Base-by-base conservation (phyloP, 2,329 filamentous ascomycete species). In the Nemania sp. region DNA sequence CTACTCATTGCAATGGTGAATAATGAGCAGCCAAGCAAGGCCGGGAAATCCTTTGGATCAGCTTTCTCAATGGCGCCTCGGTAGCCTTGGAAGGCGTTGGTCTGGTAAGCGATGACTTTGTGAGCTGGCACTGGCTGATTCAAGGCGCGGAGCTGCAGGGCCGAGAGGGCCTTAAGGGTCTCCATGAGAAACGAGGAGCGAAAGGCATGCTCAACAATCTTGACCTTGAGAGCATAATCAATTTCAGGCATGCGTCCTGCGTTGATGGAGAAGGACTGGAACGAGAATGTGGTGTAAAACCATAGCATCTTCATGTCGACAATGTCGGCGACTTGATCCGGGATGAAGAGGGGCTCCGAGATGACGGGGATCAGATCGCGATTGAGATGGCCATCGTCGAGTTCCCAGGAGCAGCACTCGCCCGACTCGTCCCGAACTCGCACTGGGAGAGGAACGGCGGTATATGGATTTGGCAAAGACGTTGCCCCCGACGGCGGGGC, bases 101-200 rank as follows among this genome's bases (percentile, higher is more conserved):
- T 76, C n/a, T 81, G 78, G 68, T 85, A 85, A 7, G 65, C 57
- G 9, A 79, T 66, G 2, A 78, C 73, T 13, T 78, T 77, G 2
- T 72, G 68, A n/a, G 65, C 53, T 9, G 81, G 75, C 20, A 81
- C 73, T 7, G 73, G 69, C 34, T 78, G 72, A 2, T 74, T 68
- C 18, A 80, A 68, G n/a, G 67, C 72, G 63, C 79, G 76, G 67
- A 84, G 75, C 63, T 85, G 81, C 20, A 83, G 72, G 17, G 80
- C 77, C 0, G 83, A 77, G 1, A 85, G 73, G 11, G 77, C 82
- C 60, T 85, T 77, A n/a, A 86, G 63, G 7, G 78, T 79, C 65
- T 85, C 75, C 80, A 86, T 81, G 35, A 86, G 77, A 62, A 85
- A 86, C 0, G 77, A 79, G n/a, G 76, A 78, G 49, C 77, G 69